A percentile compares a stretch with the other conserved stretches of the same genome.
These are phyloP conservation scores for barrel medic (Medicago truncatula) DNA, from an alignment of 306 rosid genomes.

Conservation along the genomic window DNA sequence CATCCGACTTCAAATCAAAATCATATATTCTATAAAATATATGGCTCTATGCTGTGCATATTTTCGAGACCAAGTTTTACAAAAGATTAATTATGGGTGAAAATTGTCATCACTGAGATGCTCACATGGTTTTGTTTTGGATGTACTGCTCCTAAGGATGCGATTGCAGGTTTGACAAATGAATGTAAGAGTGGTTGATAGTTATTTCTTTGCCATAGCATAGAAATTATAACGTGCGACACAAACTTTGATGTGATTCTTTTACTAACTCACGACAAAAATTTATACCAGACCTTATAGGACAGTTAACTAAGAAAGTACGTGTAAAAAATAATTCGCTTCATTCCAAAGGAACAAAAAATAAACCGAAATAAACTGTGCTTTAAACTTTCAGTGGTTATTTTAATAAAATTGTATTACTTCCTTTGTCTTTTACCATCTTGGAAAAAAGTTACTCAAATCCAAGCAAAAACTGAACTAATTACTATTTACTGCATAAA, in stretches of 20 bases:
- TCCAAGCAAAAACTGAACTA: slow-evolving; percentile 29
- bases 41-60: background rate
- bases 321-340: background rate
- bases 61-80: background rate
- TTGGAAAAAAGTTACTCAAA: background rate
- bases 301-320: background rate
- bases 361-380: background rate
- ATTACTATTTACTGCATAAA: background rate
- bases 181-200: background rate
- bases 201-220: background rate
- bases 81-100: background rate
- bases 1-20: background rate
- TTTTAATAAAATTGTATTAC: background rate
- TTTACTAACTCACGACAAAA: background rate
- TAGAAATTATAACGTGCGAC: background rate
- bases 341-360: background rate
- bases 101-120: background rate
- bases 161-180: background rate
- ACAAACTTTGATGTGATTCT: background rate
- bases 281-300: background rate
- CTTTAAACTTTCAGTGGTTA: background rate
- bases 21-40: background rate
- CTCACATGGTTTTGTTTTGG: background rate
- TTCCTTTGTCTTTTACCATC: background rate
- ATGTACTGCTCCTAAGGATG: background rate